Percentiles rank a stretch among this genome's conserved stretches.
These are phyloP conservation scores for Volvox africanus DNA, from an alignment of 139 green algal species.

Conservation along the genomic window DNA sequence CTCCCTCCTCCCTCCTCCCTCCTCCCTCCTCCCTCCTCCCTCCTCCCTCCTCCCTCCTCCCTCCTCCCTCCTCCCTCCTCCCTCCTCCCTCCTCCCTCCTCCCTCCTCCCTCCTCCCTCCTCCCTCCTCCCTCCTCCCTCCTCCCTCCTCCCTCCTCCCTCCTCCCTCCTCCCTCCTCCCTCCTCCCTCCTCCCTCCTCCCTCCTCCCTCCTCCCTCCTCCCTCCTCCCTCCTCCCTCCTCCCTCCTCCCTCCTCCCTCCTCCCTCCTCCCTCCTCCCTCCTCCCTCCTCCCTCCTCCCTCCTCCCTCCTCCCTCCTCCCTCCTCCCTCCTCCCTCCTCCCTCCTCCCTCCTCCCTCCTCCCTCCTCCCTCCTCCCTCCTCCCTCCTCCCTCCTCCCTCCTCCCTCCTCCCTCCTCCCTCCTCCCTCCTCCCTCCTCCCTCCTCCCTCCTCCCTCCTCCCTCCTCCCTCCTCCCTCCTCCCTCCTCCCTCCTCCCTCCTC, in stretches of 20 bases:
- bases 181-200: neutral
- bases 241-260: neutral
- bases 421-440: neutral
- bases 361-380: neutral
- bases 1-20: neutral
- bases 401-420: neutral
- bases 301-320: neutral
- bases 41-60: neutral
- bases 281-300: neutral
- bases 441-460: neutral
- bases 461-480: too few relatives aligned
- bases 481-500: neutral
- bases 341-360: neutral
- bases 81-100: neutral
- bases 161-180: neutral
- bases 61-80: neutral
- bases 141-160: neutral
- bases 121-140: neutral
- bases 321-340: neutral
- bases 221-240: neutral
- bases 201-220: neutral
- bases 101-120: neutral
- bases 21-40: neutral
- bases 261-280: neutral
- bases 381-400: neutral